Conservation (phyloP, 164 flowering plant genomes). For the Piper longum region DNA sequence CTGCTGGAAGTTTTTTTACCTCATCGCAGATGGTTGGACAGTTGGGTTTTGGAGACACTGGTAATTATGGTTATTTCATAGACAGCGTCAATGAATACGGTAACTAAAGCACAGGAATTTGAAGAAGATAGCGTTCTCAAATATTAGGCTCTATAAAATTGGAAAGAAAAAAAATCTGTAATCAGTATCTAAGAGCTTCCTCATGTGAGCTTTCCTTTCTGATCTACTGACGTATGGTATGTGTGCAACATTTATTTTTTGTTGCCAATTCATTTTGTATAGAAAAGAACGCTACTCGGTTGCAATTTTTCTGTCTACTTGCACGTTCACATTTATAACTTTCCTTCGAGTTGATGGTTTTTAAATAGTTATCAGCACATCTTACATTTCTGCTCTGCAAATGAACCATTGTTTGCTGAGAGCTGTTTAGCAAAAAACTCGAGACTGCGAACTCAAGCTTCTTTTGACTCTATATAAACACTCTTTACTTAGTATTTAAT, state of each 20-base stretch:
- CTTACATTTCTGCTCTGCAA: no score
- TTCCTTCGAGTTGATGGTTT: no score
- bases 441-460: no score
- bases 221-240: not conserved
- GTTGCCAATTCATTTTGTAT: not conserved
- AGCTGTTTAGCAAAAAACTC: no score
- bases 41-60: constrained; percentile 28
- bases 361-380: no score
- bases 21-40: constrained; percentile 25
- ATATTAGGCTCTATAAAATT: not conserved
- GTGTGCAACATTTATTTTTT: no score
- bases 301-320: not conserved
- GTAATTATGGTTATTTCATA: constrained; percentile 36
- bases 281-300: not conserved
- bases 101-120: constrained; percentile 12
- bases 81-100: constrained; percentile 38
- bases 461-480: no score
- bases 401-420: no score
- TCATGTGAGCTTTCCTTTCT: not conserved
- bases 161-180: no score
- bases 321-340: no score
- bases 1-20: constrained; percentile 8
- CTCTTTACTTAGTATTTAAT: no score
- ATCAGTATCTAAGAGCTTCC: not conserved
- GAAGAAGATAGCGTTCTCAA: not conserved